Evolutionary conservation across 768 basidiomycete species (phyloP), one percentile per base, ranked within the genome.

Genomic region (Mycena rebaudengoi): DNA sequence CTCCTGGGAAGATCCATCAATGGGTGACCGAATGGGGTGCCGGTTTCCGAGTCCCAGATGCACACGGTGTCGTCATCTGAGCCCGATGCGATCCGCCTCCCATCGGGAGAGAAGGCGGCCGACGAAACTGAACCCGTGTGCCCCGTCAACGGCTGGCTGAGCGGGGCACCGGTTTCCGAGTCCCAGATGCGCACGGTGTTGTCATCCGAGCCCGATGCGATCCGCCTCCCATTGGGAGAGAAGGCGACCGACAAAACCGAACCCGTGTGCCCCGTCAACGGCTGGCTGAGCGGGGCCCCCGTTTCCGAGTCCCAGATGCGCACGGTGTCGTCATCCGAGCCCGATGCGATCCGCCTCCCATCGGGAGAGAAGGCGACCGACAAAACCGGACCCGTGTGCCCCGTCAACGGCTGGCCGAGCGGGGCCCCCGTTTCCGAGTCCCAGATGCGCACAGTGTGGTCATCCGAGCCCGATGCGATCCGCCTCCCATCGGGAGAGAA

Each of bases 311-410:
- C 84, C 86, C 86, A 87, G 10, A 87, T 76, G 16, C 80, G 76
- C 14, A 85, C 76, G 8, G 83, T 83, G 67, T 83, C 80, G 76
- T 86, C 85, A 71, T 84, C 82, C 7, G 85, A 83, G 2, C 82
- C 83, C 1, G 83, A 85, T 7, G 85, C 76, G 30, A 86, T 77
- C 67, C 74, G 79, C 66, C 81, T 83, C 23, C 85, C 85, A 28
- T 76, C 73, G 0, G 83, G 84, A 67, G n/a, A n/a, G n/a, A n/a
- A n/a, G n/a, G n/a, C n/a, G n/a, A n/a, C n/a, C n/a, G n/a, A n/a
- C n/a, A n/a, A n/a, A n/a, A n/a, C n/a, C n/a, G n/a, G n/a, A n/a
- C n/a, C n/a, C n/a, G n/a, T n/a, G n/a, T n/a, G n/a, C n/a, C n/a
- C n/a, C n/a, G n/a, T n/a, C n/a, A n/a, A n/a, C n/a, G n/a, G n/a